Evolutionary conservation across 148 eudicot genomes (phyloP).

Genomic region (Talinum fruticosum): DNA sequence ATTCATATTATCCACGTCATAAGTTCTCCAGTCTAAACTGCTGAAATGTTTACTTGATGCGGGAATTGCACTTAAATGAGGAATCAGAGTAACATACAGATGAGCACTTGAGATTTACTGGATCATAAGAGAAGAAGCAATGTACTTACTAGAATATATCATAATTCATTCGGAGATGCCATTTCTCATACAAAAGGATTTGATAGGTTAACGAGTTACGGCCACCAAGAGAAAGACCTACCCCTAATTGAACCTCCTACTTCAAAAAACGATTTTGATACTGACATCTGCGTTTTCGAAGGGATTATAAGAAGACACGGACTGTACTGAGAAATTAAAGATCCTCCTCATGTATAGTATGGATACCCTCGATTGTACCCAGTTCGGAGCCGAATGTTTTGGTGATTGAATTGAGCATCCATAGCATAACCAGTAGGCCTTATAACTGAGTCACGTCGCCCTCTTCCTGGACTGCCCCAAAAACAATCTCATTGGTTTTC

Average conservation of each 20-base stretch:
- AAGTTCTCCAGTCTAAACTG: too few species aligned
- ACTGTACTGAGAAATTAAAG: slow-evolving; percentile 20
- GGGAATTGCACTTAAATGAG: neutral
- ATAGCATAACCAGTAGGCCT: slow-evolving; percentile 62
- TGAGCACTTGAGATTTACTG: neutral
- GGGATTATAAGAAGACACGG: slow-evolving; percentile 19
- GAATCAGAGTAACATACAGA: neutral
- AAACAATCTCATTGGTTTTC: slow-evolving; percentile 66
- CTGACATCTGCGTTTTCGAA: slow-evolving; percentile 18
- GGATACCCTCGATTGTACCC: slow-evolving; percentile 36
- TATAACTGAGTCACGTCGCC: slow-evolving; percentile 43
- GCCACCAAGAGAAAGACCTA: slow-evolving; percentile 15
- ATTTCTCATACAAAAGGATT: slow-evolving; percentile 23
- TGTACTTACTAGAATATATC: slow-evolving; percentile 19
- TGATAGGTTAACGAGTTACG: slow-evolving; percentile 9
- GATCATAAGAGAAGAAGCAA: slow-evolving; percentile 1
- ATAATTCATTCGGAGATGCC: slow-evolving; percentile 8
- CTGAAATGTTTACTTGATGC: neutral
- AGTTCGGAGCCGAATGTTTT: slow-evolving; percentile 34
- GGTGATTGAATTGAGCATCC: slow-evolving; percentile 38
- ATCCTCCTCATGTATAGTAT: slow-evolving; percentile 24
- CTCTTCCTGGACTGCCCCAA: slow-evolving; percentile 89
- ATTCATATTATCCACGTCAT: too few species aligned
- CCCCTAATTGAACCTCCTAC: slow-evolving; percentile 19
- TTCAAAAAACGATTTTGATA: slow-evolving; percentile 31